Conservation (phyloP, 192 early-diverging fungal species). For the Entomortierella lignicola region DNA sequence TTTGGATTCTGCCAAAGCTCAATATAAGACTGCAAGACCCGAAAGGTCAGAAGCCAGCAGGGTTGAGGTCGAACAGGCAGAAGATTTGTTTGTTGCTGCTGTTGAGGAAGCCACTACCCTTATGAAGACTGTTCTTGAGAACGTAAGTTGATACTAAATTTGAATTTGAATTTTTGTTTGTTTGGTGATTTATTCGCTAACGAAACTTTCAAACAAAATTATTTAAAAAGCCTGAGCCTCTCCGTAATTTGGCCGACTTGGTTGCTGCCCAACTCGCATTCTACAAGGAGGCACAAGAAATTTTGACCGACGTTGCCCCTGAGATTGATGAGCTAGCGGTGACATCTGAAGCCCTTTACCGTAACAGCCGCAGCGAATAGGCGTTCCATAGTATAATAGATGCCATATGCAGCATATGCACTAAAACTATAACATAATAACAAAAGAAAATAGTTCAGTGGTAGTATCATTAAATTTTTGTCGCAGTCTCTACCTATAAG, state of each 20-base stretch:
- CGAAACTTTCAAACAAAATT: too few species aligned
- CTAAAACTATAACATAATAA: too few species aligned
- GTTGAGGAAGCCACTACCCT: constrained; percentile 95
- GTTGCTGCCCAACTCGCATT: constrained; percentile 87
- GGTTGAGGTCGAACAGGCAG: constrained; percentile 88
- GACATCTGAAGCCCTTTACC: constrained; percentile 92
- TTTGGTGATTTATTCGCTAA: too few species aligned
- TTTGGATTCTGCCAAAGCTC: constrained; percentile 88
- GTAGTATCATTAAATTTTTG: too few species aligned
- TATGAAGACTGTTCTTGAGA: constrained; percentile 94
- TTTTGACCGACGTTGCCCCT: constrained; percentile 80
- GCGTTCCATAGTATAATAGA: neutral
- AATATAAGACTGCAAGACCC: constrained; percentile 78
- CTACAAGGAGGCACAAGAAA: constrained; percentile 84
- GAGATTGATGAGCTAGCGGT: constrained; percentile 97
- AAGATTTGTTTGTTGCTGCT: constrained; percentile 95
- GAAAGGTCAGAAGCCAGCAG: constrained; percentile 79
- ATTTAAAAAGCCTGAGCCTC: constrained; percentile 75
- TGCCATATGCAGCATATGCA: too few species aligned
- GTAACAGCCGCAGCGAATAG: constrained; percentile 64
- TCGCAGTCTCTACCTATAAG: too few species aligned
- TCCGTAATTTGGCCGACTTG: constrained; percentile 86
- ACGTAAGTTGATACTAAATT: constrained; percentile 54
- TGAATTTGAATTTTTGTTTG: constrained; percentile 18
- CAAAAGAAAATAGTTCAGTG: too few species aligned